These are phyloP conservation scores for Candida ficus DNA, from an alignment of 805 yeast genomes.

Conservation along the genomic window DNA sequence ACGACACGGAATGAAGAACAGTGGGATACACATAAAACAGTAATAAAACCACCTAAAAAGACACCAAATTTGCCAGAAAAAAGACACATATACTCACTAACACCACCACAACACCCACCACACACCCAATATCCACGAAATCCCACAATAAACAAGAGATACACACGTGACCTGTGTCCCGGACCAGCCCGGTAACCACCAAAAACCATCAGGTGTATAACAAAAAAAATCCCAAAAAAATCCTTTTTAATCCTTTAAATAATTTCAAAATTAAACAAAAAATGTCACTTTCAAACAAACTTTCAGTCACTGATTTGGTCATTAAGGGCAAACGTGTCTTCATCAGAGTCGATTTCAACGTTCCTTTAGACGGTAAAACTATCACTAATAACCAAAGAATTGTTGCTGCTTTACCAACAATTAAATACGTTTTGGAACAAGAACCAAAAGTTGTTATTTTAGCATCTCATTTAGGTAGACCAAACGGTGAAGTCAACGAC, in stretches of 20 bases:
- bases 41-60: no score
- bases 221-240: no score
- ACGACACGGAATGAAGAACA: no score
- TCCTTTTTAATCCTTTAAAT: background rate
- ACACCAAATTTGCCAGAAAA: no score
- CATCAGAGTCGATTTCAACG: constrained; percentile 97
- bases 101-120: no score
- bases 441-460: constrained; percentile 87
- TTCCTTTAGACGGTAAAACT: constrained; percentile 90
- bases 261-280: background rate
- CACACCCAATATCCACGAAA: no score
- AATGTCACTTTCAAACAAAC: constrained; percentile 93
- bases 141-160: no score
- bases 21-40: no score
- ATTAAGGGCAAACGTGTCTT: constrained; percentile 91
- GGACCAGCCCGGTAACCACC: no score
- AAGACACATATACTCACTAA: no score
- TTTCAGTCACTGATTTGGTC: constrained; percentile 87
- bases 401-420: constrained; percentile 98
- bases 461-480: constrained; percentile 99
- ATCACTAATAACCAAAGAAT: constrained; percentile 99
- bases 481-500: constrained; percentile 84
- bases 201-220: no score
- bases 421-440: constrained; percentile 87
- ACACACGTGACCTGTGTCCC: no score